phyloP scores from a whole-genome alignment of 768 basidiomycete genomes.

The Amanita inopinata region DNA sequence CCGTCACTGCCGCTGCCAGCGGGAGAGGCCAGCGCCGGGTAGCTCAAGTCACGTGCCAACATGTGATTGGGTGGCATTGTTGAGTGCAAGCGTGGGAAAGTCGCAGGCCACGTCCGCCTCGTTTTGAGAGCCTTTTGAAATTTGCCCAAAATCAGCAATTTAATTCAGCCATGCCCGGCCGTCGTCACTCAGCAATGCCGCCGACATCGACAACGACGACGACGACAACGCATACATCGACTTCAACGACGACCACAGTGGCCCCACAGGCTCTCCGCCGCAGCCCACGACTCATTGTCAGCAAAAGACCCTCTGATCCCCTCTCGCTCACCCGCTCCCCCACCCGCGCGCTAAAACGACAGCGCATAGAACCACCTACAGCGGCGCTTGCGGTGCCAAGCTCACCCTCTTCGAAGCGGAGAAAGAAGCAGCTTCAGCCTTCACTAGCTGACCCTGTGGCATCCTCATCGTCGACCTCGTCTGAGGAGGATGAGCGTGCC shows the following conservation, averaged over 20 bases:
- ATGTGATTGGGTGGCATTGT: background rate
- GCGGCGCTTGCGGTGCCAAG: too few relatives aligned
- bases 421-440: background rate
- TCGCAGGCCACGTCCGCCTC: background rate
- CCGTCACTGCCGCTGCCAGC: too few relatives aligned
- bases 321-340: background rate
- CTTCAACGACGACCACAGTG: background rate
- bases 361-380: too few relatives aligned
- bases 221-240: background rate
- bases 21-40: too few relatives aligned
- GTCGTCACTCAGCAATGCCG: conserved; percentile 2
- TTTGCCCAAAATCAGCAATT: background rate
- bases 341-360: background rate
- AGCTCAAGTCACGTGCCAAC: background rate
- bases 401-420: background rate
- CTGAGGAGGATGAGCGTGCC: conserved; percentile 3
- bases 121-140: background rate
- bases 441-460: background rate
- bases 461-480: conserved; percentile 1
- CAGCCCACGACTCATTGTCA: conserved; percentile 7
- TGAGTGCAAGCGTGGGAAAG: conserved; percentile 3
- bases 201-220: background rate
- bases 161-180: background rate
- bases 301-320: background rate
- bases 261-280: conserved; percentile 2